Percentiles rank a stretch among this genome's conserved stretches.
These are phyloP conservation scores for Amanita inopinata DNA, from an alignment of 768 basidiomycete species.

Conservation along the genomic window DNA sequence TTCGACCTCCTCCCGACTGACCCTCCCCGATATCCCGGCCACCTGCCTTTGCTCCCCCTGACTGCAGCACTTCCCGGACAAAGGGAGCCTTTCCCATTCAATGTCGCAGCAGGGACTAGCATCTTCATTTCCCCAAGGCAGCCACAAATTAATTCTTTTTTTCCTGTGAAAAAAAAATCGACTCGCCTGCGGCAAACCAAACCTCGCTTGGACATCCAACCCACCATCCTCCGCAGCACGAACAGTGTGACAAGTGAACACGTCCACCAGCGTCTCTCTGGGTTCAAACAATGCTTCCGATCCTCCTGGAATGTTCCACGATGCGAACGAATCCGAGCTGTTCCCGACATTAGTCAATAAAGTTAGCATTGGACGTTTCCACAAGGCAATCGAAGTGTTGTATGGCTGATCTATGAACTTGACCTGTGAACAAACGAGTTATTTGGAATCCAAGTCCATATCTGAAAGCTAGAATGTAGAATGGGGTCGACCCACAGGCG, in stretches of 20 bases:
- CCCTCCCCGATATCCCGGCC: not conserved
- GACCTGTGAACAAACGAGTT: constrained; percentile 23
- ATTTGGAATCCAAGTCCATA: not conserved
- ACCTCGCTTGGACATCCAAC: constrained; percentile 25
- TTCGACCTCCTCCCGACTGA: not conserved
- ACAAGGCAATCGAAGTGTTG: constrained; percentile 33
- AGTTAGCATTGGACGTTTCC: constrained; percentile 46
- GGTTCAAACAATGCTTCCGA: constrained; percentile 26
- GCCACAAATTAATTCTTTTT: not conserved
- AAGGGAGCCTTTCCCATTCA: constrained; percentile 13
- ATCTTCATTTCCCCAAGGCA: constrained; percentile 9
- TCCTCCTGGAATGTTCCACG: constrained; percentile 31
- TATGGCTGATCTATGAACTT: constrained; percentile 32
- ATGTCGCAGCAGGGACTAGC: constrained; percentile 16
- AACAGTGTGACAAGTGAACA: constrained; percentile 36
- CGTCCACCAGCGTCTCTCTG: constrained; percentile 39
- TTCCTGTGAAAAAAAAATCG: not conserved
- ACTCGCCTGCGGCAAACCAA: constrained; percentile 37
- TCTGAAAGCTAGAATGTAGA: too few relatives aligned
- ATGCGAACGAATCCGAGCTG: constrained; percentile 19
- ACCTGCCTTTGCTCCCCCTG: not conserved
- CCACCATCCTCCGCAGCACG: constrained; percentile 30
- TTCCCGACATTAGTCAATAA: constrained; percentile 47
- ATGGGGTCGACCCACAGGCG: constrained; percentile 33
- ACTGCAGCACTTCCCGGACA: constrained; percentile 7